phyloP scores from a whole-genome alignment of 331 rosid species.

The Rhamnella rubrinervis region DNA sequence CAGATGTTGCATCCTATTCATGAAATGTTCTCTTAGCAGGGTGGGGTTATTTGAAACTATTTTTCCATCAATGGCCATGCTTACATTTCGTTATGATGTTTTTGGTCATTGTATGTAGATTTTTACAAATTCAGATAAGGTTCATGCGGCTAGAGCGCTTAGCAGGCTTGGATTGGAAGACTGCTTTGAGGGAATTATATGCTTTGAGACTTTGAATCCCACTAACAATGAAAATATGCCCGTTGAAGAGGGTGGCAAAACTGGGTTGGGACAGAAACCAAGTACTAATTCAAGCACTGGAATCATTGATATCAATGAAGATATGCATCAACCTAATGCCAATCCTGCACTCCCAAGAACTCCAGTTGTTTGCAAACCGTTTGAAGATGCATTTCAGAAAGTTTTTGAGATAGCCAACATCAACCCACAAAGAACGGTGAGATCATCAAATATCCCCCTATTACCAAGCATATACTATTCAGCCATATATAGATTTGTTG shows the following conservation, averaged over 20 bases:
- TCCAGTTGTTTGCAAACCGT: constrained; percentile 86
- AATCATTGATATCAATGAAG: constrained; percentile 30
- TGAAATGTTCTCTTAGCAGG: not conserved
- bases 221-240: constrained; percentile 5
- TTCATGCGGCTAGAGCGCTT: constrained; percentile 59
- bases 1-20: not conserved
- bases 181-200: constrained; percentile 70
- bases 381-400: constrained; percentile 53
- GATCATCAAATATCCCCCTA: constrained; percentile 4
- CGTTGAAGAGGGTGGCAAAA: constrained; percentile 27
- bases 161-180: constrained; percentile 77
- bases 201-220: constrained; percentile 82
- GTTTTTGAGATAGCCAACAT: constrained; percentile 62
- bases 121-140: constrained; percentile 65
- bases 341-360: constrained; percentile 43
- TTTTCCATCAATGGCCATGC: too few species aligned
- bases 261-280: constrained; percentile 6
- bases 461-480: not conserved
- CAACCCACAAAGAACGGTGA: constrained; percentile 70
- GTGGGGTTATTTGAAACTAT: not conserved
- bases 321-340: constrained; percentile 33
- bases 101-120: constrained; percentile 41
- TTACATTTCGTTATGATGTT: constrained; percentile 2
- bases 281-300: constrained; percentile 8
- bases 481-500: not conserved